These are phyloP conservation scores for Termitomyces sp. DNA, from an alignment of 768 basidiomycete genomes.

Conservation along the genomic window DNA sequence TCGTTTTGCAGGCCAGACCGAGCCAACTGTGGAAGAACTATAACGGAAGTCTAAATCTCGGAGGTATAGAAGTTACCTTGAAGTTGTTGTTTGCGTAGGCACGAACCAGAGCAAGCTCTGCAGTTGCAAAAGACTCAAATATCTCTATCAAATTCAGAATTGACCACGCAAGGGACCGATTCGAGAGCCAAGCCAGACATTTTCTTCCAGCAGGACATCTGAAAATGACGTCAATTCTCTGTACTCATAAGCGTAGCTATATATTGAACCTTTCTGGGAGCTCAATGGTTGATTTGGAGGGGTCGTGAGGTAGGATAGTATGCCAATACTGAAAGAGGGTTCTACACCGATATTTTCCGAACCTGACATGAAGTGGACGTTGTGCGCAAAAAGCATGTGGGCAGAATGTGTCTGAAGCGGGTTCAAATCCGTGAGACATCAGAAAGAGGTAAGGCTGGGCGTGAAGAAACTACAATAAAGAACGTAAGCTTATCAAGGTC, in stretches of 20 bases:
- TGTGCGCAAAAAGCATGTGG: slow-evolving; percentile 3
- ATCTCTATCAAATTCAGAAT: slow-evolving; percentile 5
- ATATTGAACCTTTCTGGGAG: slow-evolving; percentile 1
- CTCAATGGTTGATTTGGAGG: not conserved
- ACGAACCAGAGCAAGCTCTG: slow-evolving; percentile 1
- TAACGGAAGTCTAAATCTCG: not conserved
- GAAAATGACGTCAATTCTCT: slow-evolving; percentile 7
- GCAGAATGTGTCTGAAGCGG: not conserved
- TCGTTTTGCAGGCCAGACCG: slow-evolving; percentile 4
- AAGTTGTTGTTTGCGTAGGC: slow-evolving; percentile 7
- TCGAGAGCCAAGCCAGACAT: slow-evolving; percentile 7
- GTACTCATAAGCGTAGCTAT: not conserved
- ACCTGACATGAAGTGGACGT: slow-evolving; percentile 5
- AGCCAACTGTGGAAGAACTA: slow-evolving; percentile 3
- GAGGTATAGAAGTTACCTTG: slow-evolving; percentile 4
- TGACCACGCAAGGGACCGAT: slow-evolving; percentile 10
- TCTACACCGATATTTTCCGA: slow-evolving; percentile 12
- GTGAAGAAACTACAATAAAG: not conserved
- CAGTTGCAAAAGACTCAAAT: not conserved
- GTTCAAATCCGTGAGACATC: slow-evolving; percentile 7
- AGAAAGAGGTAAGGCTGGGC: slow-evolving; percentile 1
- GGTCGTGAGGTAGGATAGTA: slow-evolving; percentile 5
- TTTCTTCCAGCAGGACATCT: slow-evolving; percentile 6
- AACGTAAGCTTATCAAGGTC: slow-evolving; percentile 1
- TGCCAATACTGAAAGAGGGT: slow-evolving; percentile 8